Percentiles rank a stretch among this genome's conserved stretches.
Evolutionary conservation across 768 basidiomycete genomes (phyloP).

Genomic region (Lepiota subincarnata): DNA sequence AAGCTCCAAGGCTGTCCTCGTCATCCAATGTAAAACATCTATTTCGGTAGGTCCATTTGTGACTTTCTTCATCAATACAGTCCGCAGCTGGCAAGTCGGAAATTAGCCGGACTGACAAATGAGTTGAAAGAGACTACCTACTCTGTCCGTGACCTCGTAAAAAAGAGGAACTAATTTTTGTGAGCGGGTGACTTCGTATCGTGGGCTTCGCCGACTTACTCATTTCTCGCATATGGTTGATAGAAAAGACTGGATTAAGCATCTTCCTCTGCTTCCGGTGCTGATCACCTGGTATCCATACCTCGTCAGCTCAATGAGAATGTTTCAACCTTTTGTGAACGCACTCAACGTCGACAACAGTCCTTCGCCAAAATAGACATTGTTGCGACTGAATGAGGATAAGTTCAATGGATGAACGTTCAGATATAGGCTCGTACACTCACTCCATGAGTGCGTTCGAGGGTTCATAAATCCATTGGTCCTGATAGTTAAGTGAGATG

Average conservation of each 20-base stretch:
- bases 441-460: conserved; percentile 23
- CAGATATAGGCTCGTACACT: conserved; percentile 7
- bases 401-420: neutral
- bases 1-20: conserved; percentile 26
- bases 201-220: conserved; percentile 11
- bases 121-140: neutral
- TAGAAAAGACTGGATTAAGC: conserved; percentile 42
- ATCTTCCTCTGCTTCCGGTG: conserved; percentile 41
- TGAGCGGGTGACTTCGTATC: neutral
- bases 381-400: conserved; percentile 14
- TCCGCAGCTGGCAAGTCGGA: conserved; percentile 21
- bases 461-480: conserved; percentile 30
- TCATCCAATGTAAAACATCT: conserved; percentile 22
- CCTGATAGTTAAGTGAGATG: conserved; percentile 16
- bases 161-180: conserved; percentile 24
- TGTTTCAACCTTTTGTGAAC: neutral
- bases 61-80: conserved; percentile 21
- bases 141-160: conserved; percentile 22
- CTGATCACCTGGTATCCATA: conserved; percentile 28
- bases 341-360: conserved; percentile 19
- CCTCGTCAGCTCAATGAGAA: neutral
- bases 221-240: conserved; percentile 35
- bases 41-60: conserved; percentile 25
- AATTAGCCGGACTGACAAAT: neutral
- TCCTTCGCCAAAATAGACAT: conserved; percentile 17